These are phyloP conservation scores for Penicillium griseofulvum DNA, from an alignment of 2,329 filamentous ascomycete genomes.

Conservation along the genomic window DNA sequence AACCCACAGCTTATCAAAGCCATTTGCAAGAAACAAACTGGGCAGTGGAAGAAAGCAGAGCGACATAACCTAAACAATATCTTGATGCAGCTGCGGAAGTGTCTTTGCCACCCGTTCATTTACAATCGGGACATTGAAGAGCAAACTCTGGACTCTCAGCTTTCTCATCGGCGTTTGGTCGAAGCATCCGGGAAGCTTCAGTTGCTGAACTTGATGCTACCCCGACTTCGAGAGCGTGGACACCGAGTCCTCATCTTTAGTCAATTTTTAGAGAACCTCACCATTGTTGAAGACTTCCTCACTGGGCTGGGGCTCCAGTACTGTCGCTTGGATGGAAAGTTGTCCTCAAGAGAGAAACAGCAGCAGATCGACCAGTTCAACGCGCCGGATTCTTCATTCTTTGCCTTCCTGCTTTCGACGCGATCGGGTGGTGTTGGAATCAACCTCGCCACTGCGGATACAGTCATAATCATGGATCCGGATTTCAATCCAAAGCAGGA, in stretches of 20 bases:
- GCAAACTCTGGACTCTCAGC: constrained; percentile 57
- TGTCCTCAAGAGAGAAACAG: constrained; percentile 82
- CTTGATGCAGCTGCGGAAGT: constrained; percentile 90
- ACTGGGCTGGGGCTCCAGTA: constrained; percentile 69
- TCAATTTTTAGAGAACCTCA: constrained; percentile 83
- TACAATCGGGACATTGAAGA: constrained; percentile 92
- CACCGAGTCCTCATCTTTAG: constrained; percentile 94
- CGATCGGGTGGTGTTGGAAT: constrained; percentile 95
- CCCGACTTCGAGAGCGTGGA: constrained; percentile 78
- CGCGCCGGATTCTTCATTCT: constrained; percentile 73
- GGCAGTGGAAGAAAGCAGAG: constrained; percentile 64
- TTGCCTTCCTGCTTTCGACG: constrained; percentile 90
- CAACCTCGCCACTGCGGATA: constrained; percentile 94
- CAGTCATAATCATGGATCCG: constrained; percentile 93
- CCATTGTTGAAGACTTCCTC: constrained; percentile 90
- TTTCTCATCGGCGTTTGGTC: constrained; percentile 75
- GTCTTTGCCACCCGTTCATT: constrained; percentile 91
- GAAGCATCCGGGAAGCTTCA: constrained; percentile 89
- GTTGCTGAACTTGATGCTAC: constrained; percentile 78
- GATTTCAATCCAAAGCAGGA: constrained; percentile 99
- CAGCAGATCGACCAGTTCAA: constrained; percentile 94
- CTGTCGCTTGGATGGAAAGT: constrained; percentile 79
- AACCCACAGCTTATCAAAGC: constrained; percentile 85
- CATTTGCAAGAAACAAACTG: constrained; percentile 68
- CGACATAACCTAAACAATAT: constrained; percentile 88